Evolutionary conservation across 345 rosid species (phyloP).

Genomic region (Dimocarpus longan): DNA sequence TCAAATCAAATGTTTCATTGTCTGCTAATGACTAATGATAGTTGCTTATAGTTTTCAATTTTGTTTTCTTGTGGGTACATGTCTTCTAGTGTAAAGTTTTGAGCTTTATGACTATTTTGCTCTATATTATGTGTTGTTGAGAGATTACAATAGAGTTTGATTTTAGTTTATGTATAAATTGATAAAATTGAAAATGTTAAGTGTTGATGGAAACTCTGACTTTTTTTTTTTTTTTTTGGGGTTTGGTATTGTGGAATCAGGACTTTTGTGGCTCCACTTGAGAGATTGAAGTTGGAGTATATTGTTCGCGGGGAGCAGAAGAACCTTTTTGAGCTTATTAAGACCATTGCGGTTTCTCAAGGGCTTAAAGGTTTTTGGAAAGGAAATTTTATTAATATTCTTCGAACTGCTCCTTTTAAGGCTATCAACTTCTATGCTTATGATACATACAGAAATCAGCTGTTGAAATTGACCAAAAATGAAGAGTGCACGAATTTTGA

Average conservation of each 20-base stretch:
- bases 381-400: conserved; percentile 89
- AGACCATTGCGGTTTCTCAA: conserved; percentile 58
- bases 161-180: not conserved
- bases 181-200: not conserved
- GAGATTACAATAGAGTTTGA: not conserved
- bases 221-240: not conserved
- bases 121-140: not conserved
- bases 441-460: conserved; percentile 74
- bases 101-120: not conserved
- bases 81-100: not conserved
- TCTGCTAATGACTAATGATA: not conserved
- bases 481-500: conserved; percentile 81
- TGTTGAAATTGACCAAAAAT: conserved; percentile 62
- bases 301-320: conserved; percentile 76
- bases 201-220: not conserved
- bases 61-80: not conserved
- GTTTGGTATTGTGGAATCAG: conserved; percentile 39
- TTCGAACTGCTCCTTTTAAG: conserved; percentile 94
- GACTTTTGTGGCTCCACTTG: conserved; percentile 87
- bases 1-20: not conserved
- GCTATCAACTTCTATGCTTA: conserved; percentile 91
- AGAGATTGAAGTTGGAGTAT: conserved; percentile 90
- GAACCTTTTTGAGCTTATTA: conserved; percentile 62
- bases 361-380: conserved; percentile 93
- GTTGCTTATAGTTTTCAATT: not conserved